Base-by-base conservation (phyloP, 2,329 filamentous ascomycete species). In the Boeremia exigua region DNA sequence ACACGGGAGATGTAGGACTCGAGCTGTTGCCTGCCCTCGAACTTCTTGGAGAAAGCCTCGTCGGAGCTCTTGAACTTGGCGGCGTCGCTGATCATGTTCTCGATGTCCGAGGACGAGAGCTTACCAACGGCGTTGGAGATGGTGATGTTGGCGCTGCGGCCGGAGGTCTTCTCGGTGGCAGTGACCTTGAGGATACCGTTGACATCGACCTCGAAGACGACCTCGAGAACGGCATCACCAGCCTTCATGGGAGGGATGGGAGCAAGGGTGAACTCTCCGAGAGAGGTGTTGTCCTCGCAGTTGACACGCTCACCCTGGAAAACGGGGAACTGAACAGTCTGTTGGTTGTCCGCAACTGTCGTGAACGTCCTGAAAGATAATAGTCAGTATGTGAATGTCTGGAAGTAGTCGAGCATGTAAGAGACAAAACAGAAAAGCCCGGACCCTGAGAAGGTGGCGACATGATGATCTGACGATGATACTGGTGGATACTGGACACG, bases 161-260 rank as follows among this genome's bases (percentile, higher is more conserved):
- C 95, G 30, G 95, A 96, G 70, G 92, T 94, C 88, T 99, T 99
- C 87, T 99, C 95, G 43, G 94, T 97, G 68, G 95, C 95, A 62
- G 94, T 98, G 74, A 98, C 95, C 88, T 99, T 99, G 67, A 99
- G 89, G 79, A 97, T 96, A 89, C 95, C 95, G 85, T 99, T 99
- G 86, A 97, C 95, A 71, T 99, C 95, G 76, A 99, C 95, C 84
- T 99, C 95, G 82, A 99, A 98, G 79, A 98, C 92, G 70, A 94
- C 91, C 83, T 99, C 95, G 40, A 99, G 90, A 66, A 96, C 93
- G 69, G 95, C 91, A 78, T 99, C 95, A 78, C 95, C 94, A 74
- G 95, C 94, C 74, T 88, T 89, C 92, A 97, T 88, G 6, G 84
- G 84, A 80, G 83, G 93, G 80, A 84, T 94, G 40, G 94, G 95